A percentile compares a stretch with the other conserved stretches of the same genome.
Evolutionary conservation across 2,329 filamentous ascomycete species (phyloP).

Genomic region (Sporothrix phasma): DNA sequence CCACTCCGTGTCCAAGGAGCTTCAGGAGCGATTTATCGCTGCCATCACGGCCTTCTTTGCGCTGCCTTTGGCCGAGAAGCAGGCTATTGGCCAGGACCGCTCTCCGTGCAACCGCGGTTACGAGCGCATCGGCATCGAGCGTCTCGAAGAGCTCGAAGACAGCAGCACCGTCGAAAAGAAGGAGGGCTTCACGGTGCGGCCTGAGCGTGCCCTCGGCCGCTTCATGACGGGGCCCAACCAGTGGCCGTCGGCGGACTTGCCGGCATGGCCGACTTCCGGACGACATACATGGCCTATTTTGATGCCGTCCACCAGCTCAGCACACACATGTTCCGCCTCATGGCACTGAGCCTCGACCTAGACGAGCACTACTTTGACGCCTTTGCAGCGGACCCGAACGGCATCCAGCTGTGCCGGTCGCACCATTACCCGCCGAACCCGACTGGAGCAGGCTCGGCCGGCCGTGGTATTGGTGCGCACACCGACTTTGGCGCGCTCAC

Average conservation of each 20-base stretch:
- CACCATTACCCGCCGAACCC: slow-evolving; percentile 29
- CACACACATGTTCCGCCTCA: slow-evolving; percentile 10
- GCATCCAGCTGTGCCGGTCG: slow-evolving; percentile 10
- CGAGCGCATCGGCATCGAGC: slow-evolving; percentile 22
- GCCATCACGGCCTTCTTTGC: slow-evolving; percentile 24
- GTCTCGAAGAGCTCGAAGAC: slow-evolving; percentile 19
- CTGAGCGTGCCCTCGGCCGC: slow-evolving; percentile 19
- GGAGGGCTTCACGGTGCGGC: slow-evolving; percentile 27
- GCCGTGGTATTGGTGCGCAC: slow-evolving; percentile 37
- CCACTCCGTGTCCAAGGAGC: slow-evolving; percentile 23
- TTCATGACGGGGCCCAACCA: slow-evolving; percentile 24
- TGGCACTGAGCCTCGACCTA: slow-evolving; percentile 34
- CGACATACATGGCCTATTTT: slow-evolving; percentile 13
- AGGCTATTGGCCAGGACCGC: slow-evolving; percentile 18
- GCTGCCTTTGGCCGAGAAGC: slow-evolving; percentile 25
- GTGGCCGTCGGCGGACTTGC: slow-evolving; percentile 21
- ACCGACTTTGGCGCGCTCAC: slow-evolving; percentile 47
- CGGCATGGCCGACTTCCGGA: slow-evolving; percentile 4
- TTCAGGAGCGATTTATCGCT: slow-evolving; percentile 23
- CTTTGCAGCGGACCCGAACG: slow-evolving; percentile 11
- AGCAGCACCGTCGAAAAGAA: slow-evolving; percentile 23
- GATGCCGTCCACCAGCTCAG: slow-evolving; percentile 8
- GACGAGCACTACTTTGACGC: slow-evolving; percentile 32
- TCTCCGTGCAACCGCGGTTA: slow-evolving; percentile 23
- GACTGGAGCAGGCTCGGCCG: neutral